Evolutionary conservation across 495 filamentous ascomycete genomes (phyloP).

Genomic region (Talaromyces thailandensis): DNA sequence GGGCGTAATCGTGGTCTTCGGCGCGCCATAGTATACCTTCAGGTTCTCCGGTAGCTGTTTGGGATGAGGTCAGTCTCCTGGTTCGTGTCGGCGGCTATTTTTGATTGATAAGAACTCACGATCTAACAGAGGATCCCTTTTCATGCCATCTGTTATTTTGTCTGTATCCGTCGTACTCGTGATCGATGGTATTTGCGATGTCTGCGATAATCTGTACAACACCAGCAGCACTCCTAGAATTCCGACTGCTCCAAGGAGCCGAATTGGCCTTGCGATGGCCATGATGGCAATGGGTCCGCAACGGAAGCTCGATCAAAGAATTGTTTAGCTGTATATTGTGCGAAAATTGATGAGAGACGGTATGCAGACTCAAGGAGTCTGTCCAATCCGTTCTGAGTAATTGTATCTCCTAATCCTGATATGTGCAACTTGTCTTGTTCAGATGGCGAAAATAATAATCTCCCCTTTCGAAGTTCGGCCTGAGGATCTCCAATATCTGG

Average conservation of each 20-base stretch:
- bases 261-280: slow-evolving; percentile 75
- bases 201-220: slow-evolving; percentile 55
- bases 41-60: slow-evolving; percentile 72
- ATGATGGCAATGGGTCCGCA: slow-evolving; percentile 36
- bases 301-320: not conserved
- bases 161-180: slow-evolving; percentile 26
- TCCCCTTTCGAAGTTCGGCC: not conserved
- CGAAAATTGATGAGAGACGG: too few species aligned
- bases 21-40: slow-evolving; percentile 61
- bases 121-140: slow-evolving; percentile 73
- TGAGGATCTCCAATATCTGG: slow-evolving; percentile 2
- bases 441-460: not conserved
- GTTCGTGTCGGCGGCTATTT: not conserved
- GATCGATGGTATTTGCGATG: slow-evolving; percentile 22
- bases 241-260: slow-evolving; percentile 63
- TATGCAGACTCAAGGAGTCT: not conserved
- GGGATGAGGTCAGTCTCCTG: slow-evolving; percentile 8
- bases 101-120: slow-evolving; percentile 41
- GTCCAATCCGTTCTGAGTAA: not conserved
- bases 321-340: not conserved
- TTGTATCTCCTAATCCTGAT: not conserved
- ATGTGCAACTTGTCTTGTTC: not conserved
- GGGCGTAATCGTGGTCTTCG: slow-evolving; percentile 60
- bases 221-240: slow-evolving; percentile 65
- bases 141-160: slow-evolving; percentile 38